Base-by-base conservation (phyloP, 2,329 filamentous ascomycete genomes). In the Sordariomycetes sp. region DNA sequence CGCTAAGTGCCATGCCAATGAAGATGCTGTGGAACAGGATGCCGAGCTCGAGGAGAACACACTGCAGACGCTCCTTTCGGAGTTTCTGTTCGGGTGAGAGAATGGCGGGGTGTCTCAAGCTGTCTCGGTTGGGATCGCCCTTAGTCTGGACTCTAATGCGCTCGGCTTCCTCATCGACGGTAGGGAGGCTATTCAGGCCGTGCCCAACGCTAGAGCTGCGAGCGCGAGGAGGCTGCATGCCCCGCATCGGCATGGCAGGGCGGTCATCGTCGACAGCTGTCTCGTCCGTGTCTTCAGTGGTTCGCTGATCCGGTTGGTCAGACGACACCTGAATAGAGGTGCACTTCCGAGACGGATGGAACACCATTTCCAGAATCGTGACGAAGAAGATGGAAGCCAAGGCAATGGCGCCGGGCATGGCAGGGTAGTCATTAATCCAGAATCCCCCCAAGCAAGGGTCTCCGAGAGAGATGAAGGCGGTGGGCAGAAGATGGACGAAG, bases 21-120 rank as follows among this genome's bases (percentile, higher is more conserved):
- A 90, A 90, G 39, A 87, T 71, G 40, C 77, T 82, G 58, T 87
- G 82, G 52, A 87, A 87, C 9, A 87, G 64, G 42, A 87, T 87
- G 40, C 82, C 82, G 37, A 82, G 79, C 54, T 87, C 82, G 6
- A 87, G 69, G 3, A 87, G 68, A 38, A 88, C 67, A 43, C 82
- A 87, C 55, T 88, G 83, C 9, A 88, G 63, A 44, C 86, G 72
- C 45, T 81, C 71, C 37, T 79, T 73, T 47, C 79, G 75, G 40
- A 57, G 50, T 42, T 74, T 67, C 56, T 79, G 64, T 52, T 82
- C 66, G 32, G 70, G 48, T n/a, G n/a, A n/a, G n/a, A n/a, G n/a
- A n/a, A n/a, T n/a, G n/a, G n/a, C n/a, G n/a, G n/a, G n/a, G n/a
- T n/a, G n/a, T n/a, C n/a, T n/a, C 16, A 17, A 21, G 17, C 16